phyloP scores from a whole-genome alignment of 495 filamentous ascomycete species.

The Xanthoparmelia taractica region DNA sequence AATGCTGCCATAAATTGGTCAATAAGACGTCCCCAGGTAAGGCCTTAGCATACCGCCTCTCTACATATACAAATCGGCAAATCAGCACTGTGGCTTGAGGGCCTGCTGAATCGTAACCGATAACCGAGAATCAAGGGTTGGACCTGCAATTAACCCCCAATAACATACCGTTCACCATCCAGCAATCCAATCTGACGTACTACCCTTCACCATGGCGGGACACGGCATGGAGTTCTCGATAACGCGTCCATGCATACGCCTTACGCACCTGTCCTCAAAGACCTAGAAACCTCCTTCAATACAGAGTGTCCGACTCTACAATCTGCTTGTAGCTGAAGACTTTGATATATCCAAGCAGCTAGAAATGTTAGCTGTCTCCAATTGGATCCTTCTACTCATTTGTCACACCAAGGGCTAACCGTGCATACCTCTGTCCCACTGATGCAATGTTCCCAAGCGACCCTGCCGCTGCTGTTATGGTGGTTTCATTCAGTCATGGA shows the following conservation, averaged over 20 bases:
- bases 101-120: not conserved
- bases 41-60: not conserved
- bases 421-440: not conserved
- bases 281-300: not conserved
- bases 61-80: not conserved
- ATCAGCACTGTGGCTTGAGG: not conserved
- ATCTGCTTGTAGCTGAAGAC: not conserved
- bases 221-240: not conserved
- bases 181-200: not conserved
- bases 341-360: not conserved
- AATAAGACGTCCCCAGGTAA: not conserved
- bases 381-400: not conserved
- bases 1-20: not conserved
- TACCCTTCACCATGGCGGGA: not conserved
- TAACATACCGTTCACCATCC: not conserved
- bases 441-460: not conserved
- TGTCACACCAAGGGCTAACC: not conserved
- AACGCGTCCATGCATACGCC: not conserved
- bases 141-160: not conserved
- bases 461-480: not conserved
- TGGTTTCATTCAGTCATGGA: not conserved
- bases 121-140: not conserved
- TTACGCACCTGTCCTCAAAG: not conserved
- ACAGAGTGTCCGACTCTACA: not conserved
- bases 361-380: not conserved